Percentiles rank a stretch among this genome's conserved stretches.
These are phyloP conservation scores for Chytriomyces sp. DNA, from an alignment of 192 early-diverging fungal genomes.

Conservation along the genomic window DNA sequence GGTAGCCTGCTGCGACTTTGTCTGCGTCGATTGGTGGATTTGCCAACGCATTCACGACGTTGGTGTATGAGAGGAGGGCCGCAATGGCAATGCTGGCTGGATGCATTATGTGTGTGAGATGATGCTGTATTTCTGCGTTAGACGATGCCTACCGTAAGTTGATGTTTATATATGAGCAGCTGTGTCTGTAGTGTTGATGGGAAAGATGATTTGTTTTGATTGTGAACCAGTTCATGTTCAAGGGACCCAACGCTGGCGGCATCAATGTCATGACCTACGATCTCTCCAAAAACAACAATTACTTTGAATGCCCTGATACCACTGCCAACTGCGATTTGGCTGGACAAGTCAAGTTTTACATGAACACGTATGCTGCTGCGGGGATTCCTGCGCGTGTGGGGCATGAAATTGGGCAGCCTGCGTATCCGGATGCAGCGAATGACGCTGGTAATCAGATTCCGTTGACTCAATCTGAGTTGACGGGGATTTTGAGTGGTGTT, in stretches of 20 bases:
- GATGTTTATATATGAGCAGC: no score
- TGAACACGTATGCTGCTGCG: slow-evolving; percentile 2
- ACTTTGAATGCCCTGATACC: not conserved
- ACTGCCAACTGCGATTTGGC: not conserved
- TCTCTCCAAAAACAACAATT: slow-evolving; percentile 2
- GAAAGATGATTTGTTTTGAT: no score
- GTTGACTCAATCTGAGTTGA: not conserved
- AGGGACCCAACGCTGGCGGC: slow-evolving; percentile 28
- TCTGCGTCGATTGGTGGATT: not conserved
- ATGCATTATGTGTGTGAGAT: no score
- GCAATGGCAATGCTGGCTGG: no score
- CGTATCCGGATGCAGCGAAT: not conserved
- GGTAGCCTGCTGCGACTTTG: slow-evolving; percentile 1
- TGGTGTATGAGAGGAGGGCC: not conserved
- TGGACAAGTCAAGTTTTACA: slow-evolving; percentile 16
- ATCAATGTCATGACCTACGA: slow-evolving; percentile 31
- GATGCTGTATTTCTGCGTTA: no score
- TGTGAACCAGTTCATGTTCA: slow-evolving; percentile 16
- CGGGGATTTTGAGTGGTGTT: not conserved
- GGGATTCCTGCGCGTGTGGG: slow-evolving; percentile 6
- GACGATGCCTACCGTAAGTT: no score
- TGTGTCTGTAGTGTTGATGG: no score
- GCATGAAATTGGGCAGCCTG: slow-evolving; percentile 9
- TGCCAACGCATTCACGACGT: not conserved
- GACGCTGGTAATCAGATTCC: slow-evolving; percentile 2